A percentile compares a stretch with the other conserved stretches of the same genome.
Evolutionary conservation across 208 protist species (phyloP).

Genomic region (Leishmania gerbilli): DNA sequence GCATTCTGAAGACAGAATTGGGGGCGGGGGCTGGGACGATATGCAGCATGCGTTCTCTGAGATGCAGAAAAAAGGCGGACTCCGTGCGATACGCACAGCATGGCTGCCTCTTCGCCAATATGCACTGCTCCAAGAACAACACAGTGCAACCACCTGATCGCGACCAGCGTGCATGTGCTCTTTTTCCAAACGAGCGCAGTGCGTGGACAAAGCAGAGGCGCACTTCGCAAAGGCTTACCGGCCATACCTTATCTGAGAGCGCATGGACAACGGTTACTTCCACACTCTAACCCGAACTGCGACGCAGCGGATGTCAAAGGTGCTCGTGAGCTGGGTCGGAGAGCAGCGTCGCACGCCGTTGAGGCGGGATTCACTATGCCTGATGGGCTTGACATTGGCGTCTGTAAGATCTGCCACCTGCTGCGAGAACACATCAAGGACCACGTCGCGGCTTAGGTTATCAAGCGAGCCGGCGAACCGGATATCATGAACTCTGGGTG

Average conservation of each 20-base stretch:
- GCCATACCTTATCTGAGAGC: constrained; percentile 47
- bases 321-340: constrained; percentile 43
- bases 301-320: constrained; percentile 49
- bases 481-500: constrained; percentile 81
- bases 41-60: constrained; percentile 34
- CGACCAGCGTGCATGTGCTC: constrained; percentile 76
- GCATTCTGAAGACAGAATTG: constrained; percentile 9
- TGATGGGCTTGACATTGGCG: constrained; percentile 58
- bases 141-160: constrained; percentile 29
- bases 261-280: constrained; percentile 87
- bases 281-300: constrained; percentile 64
- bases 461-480: constrained; percentile 75
- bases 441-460: constrained; percentile 51
- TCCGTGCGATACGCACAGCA: constrained; percentile 28
- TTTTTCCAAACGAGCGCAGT: constrained; percentile 49
- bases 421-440: constrained; percentile 50
- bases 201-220: constrained; percentile 57
- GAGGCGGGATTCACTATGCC: constrained; percentile 59
- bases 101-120: constrained; percentile 23
- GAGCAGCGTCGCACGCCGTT: constrained; percentile 59
- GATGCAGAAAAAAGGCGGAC: constrained; percentile 23
- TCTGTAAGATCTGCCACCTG: constrained; percentile 31
- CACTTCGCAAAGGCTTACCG: constrained; percentile 39
- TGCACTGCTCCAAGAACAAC: constrained; percentile 19
- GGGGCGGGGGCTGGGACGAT: neutral